Evolutionary conservation across 306 rosid species (phyloP).

Genomic region (Prunus armeniaca): DNA sequence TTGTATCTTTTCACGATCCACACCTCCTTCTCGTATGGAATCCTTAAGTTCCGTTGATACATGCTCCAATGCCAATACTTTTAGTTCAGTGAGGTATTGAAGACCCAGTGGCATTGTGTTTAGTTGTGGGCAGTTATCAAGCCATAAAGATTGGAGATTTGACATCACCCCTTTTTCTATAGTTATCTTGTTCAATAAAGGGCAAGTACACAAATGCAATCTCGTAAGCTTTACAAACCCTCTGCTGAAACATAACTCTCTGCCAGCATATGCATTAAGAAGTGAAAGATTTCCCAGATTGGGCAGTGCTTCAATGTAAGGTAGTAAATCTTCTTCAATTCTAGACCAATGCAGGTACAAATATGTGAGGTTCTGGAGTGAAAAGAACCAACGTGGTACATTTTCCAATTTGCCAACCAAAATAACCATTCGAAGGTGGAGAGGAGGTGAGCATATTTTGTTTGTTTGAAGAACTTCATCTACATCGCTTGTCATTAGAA

Average conservation of each 20-base stretch:
- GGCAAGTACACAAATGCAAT: not conserved
- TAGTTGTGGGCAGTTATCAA: not conserved
- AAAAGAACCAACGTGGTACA: conserved; percentile 9
- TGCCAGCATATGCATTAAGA: not conserved
- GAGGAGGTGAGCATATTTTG: conserved; percentile 17
- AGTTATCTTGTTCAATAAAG: not conserved
- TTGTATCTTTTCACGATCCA: not conserved
- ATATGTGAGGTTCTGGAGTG: not conserved
- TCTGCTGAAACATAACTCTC: not conserved
- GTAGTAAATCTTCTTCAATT: not conserved
- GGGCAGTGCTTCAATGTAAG: conserved; percentile 1
- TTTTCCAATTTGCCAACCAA: conserved; percentile 8
- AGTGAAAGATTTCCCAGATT: not conserved
- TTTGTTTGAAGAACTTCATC: not conserved
- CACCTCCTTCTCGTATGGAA: not conserved
- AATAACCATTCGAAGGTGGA: not conserved
- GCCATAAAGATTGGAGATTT: not conserved
- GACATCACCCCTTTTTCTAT: conserved; percentile 13
- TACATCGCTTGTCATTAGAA: not conserved
- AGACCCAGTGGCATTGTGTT: conserved; percentile 6
- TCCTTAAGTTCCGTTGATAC: not conserved
- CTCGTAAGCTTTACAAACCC: conserved; percentile 14
- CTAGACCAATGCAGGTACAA: conserved; percentile 11
- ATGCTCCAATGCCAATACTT: not conserved
- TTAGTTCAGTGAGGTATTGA: conserved; percentile 1